Percentiles rank a stretch among this genome's conserved stretches.
Conservation (phyloP, 495 filamentous ascomycete genomes). For the Chaetomium cochliodes region DNA sequence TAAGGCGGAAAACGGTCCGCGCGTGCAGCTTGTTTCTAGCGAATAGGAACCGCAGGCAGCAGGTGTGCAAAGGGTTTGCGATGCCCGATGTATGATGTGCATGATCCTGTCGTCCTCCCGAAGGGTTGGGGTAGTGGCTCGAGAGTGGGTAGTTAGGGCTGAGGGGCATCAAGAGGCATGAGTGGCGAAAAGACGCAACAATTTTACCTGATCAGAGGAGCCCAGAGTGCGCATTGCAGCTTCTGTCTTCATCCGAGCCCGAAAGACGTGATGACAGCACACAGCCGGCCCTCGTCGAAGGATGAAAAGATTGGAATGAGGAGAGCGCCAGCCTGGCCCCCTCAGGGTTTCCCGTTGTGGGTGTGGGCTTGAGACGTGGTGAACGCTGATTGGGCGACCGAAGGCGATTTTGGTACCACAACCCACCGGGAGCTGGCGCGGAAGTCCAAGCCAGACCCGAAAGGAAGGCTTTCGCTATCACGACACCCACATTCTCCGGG, state of each 20-base stretch:
- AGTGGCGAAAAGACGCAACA: background rate
- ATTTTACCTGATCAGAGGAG: background rate
- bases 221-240: background rate
- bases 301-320: constrained; percentile 23
- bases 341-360: constrained; percentile 29
- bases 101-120: constrained; percentile 34
- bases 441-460: constrained; percentile 42
- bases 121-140: constrained; percentile 16
- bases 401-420: constrained; percentile 36
- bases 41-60: constrained; percentile 34
- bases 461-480: constrained; percentile 31
- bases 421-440: constrained; percentile 35
- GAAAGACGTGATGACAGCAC: background rate
- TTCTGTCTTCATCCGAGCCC: background rate
- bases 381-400: constrained; percentile 38
- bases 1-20: constrained; percentile 48
- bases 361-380: constrained; percentile 45
- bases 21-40: constrained; percentile 36
- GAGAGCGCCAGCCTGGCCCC: constrained; percentile 26
- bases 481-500: constrained; percentile 26
- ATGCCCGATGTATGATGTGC: constrained; percentile 43
- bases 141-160: constrained; percentile 16
- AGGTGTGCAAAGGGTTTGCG: constrained; percentile 25
- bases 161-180: background rate
- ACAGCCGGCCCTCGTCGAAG: constrained; percentile 14